Base-by-base conservation (phyloP, 805 yeast genomes). In the Zygosaccharomyces siamensis region DNA sequence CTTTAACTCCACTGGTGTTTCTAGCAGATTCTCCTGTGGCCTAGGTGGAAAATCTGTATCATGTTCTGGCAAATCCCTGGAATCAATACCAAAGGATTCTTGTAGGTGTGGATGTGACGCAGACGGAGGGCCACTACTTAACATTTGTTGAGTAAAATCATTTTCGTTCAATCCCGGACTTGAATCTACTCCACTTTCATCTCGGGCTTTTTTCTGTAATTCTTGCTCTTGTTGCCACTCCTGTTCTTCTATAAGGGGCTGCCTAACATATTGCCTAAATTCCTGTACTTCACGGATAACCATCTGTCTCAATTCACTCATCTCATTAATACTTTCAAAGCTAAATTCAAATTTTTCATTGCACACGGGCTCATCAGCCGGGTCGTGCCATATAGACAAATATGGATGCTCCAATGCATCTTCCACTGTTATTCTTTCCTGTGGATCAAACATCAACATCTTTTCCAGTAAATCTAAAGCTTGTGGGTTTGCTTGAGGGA, bases 321-420 rank as follows among this genome's bases (percentile, higher is more conserved):
- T 75, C 55, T 89, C 96, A 56, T 87, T 88, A 14, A 84, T 84
- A 12, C 78, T 83, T 72, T 90, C 97, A 66, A 90, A 90, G 5
- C 86, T 74, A 64, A 90, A 90, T 62, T 90, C 96, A 65, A 90
- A 90, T 58, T 86, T 85, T 1, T 79, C 74, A 40, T 80, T 79
- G 64, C 97, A 89, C 43, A 77, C 83, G 6, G 90, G 90, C 68
- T 93, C 98, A 64, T 93, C 98, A 27, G 79, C 77, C 5, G 96
- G 93, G 67, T 89, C 96, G 63, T 89, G 97, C 90, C 97, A 93
- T 28, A 86, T 78, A 41, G 82, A 75, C 47, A 93, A 70, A 64
- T 92, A 93, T 7, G 97, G 96, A 69, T 93, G 99, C 51, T 74
- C 76, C 44, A 93, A 72, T 0, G 98, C 97, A 57, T 89, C 85